A percentile compares a stretch with the other conserved stretches of the same genome.
Evolutionary conservation across 2,329 filamentous ascomycete genomes (phyloP).

Genomic region (Proliferodiscus dingleyae): DNA sequence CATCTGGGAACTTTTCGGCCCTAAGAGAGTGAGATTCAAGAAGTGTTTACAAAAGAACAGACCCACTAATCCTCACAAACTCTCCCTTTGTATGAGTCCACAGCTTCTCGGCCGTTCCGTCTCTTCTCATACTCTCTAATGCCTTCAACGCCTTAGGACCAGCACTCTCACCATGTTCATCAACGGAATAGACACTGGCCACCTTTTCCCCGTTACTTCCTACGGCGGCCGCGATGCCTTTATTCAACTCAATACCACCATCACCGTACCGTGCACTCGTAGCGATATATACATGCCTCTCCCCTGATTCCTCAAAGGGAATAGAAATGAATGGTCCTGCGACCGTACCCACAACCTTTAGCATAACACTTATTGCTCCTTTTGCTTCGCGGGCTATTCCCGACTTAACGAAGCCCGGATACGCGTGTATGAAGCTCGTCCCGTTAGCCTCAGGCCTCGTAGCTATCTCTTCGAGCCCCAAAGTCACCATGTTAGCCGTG

Average conservation of each 20-base stretch:
- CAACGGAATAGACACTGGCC: conserved; percentile 32
- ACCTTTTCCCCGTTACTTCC: conserved; percentile 31
- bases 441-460: conserved; percentile 39
- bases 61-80: conserved; percentile 23
- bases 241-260: conserved; percentile 19
- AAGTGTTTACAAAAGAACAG: too few relatives aligned
- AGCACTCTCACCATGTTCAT: conserved; percentile 26
- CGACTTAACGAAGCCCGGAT: conserved; percentile 38
- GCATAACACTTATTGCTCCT: conserved; percentile 13
- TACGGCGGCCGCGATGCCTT: conserved; percentile 15
- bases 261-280: conserved; percentile 32
- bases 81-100: conserved; percentile 27
- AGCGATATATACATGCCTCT: conserved; percentile 33
- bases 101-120: conserved; percentile 31
- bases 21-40: too few relatives aligned
- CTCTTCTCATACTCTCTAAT: conserved; percentile 27
- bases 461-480: conserved; percentile 42
- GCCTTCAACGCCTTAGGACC: conserved; percentile 25
- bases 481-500: conserved; percentile 42
- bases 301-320: conserved; percentile 29
- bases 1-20: too few relatives aligned
- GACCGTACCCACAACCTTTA: neutral
- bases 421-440: conserved; percentile 44
- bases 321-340: conserved; percentile 1
- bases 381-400: conserved; percentile 24